Evolutionary conservation across 768 basidiomycete species (phyloP).

Genomic region (Termitomyces sp.): DNA sequence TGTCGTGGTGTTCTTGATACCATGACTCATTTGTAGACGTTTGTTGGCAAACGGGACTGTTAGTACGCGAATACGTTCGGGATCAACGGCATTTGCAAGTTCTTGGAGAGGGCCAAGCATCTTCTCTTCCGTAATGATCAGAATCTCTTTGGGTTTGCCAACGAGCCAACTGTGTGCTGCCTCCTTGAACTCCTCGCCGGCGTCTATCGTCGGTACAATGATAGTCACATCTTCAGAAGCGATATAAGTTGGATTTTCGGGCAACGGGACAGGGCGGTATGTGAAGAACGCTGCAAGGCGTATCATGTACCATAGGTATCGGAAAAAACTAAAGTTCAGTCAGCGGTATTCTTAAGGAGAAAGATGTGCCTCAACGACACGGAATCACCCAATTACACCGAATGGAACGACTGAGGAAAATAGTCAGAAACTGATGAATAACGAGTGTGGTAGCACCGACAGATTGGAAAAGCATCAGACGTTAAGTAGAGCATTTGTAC

Average conservation of each 20-base stretch:
- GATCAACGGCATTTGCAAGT: slow-evolving; percentile 84
- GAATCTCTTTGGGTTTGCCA: slow-evolving; percentile 79
- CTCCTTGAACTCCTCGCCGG: slow-evolving; percentile 93
- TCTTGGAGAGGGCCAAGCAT: slow-evolving; percentile 88
- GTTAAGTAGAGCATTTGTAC: slow-evolving; percentile 79
- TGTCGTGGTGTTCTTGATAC: slow-evolving; percentile 84
- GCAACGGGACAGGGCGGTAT: slow-evolving; percentile 86
- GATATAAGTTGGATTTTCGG: slow-evolving; percentile 86
- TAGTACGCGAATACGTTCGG: slow-evolving; percentile 75
- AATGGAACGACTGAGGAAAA: slow-evolving; percentile 73
- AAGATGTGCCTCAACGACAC: not conserved
- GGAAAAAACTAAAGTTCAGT: slow-evolving; percentile 63
- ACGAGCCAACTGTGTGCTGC: slow-evolving; percentile 90
- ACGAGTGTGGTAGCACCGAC: slow-evolving; percentile 42
- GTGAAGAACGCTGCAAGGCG: slow-evolving; percentile 72
- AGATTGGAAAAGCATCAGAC: slow-evolving; percentile 85
- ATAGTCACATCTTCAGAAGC: slow-evolving; percentile 93
- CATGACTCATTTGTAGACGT: slow-evolving; percentile 89
- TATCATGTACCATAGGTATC: slow-evolving; percentile 90
- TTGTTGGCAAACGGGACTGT: slow-evolving; percentile 94
- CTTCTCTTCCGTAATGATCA: slow-evolving; percentile 75
- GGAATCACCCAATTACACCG: slow-evolving; percentile 73
- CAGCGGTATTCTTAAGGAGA: slow-evolving; percentile 10
- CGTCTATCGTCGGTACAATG: slow-evolving; percentile 94
- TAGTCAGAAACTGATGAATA: slow-evolving; percentile 11